These are phyloP conservation scores for Pseudogymnoascus sp. DNA, from an alignment of 2,329 filamentous ascomycete genomes.

Conservation along the genomic window DNA sequence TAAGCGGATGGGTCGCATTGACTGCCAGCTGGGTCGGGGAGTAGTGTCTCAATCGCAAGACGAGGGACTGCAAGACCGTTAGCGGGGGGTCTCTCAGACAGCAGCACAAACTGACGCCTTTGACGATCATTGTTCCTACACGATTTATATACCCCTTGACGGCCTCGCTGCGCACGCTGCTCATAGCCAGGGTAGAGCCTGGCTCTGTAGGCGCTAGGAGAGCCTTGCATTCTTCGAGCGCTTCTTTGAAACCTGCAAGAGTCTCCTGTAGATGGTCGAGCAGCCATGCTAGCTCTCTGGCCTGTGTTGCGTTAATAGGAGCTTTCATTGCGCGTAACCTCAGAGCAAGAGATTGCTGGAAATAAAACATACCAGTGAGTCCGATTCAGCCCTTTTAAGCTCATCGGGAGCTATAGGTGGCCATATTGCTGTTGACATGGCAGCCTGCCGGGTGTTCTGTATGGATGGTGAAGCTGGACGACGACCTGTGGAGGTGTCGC, in stretches of 20 bases:
- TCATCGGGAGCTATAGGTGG: conserved; percentile 23
- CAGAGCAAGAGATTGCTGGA: conserved; percentile 5
- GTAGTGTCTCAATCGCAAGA: conserved; percentile 67
- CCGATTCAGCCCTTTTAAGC: conserved; percentile 25
- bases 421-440: conserved; percentile 23
- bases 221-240: conserved; percentile 77
- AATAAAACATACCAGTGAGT: conserved; percentile 22
- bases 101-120: conserved; percentile 57
- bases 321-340: not conserved
- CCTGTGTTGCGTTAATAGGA: conserved; percentile 18
- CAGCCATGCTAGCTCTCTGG: conserved; percentile 29
- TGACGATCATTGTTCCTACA: conserved; percentile 83
- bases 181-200: conserved; percentile 83
- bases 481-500: conserved; percentile 1
- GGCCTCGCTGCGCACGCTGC: conserved; percentile 76
- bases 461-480: conserved; percentile 6
- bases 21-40: conserved; percentile 31
- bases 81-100: not conserved
- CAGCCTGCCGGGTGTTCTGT: conserved; percentile 1
- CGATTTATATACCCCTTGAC: conserved; percentile 91
- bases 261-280: conserved; percentile 30
- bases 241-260: conserved; percentile 15
- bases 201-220: conserved; percentile 78
- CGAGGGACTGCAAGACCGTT: conserved; percentile 51
- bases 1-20: conserved; percentile 39